Base-by-base conservation (phyloP, 495 filamentous ascomycete species). In the Aspergillus nanangensis region DNA sequence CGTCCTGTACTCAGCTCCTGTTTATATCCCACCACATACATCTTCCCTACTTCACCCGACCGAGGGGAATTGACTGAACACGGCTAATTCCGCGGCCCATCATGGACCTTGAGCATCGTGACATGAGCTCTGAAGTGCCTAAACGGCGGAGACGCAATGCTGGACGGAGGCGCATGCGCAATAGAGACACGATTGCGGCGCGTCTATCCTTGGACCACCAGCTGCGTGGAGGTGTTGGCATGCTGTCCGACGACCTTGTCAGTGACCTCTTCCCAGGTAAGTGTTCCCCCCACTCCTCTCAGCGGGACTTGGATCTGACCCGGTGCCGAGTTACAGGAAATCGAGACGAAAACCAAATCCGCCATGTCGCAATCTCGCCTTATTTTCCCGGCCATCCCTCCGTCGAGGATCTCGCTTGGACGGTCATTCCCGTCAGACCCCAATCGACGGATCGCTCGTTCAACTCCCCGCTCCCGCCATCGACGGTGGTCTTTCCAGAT, bases 211-310 rank as follows among this genome's bases (percentile, higher is more conserved):
- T 92, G 25, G 88, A 95, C 56, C 83, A 86, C 57, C 84, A 90
- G 65, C 71, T 95, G 53, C 88, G 84, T 67, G 88, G 87, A n/a
- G 88, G 94, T 50, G 79, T 90, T 23, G 93, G 88, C 37, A 80
- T 93, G 35, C 60, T 98, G 40, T 94, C 91, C 14, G 85, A 91
- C 54, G 87, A 95, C 61, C 75, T 98, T 25, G 89, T 86, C 47
- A 72, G 74, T 22, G 86, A 94, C 59, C 75, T 96, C 34, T 95
- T 95, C 57, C 86, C 83, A 2, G 15, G 10, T 40, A 63, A 55
- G 51, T 48, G 45, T 8, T 15, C 17, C 7, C 8, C 14, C 5
- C 7, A 5, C 7, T 7, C 34, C 17, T 29, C 7, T 7, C 11
- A 29, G 25, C 25, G 25, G 25, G 25, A 11, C n/a, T n/a, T 29